Evolutionary conservation across 225 moss, liverwort and hornwort genomes (phyloP), one percentile per base, ranked within the genome.

Genomic region (Physcomitrellopsis africana): DNA sequence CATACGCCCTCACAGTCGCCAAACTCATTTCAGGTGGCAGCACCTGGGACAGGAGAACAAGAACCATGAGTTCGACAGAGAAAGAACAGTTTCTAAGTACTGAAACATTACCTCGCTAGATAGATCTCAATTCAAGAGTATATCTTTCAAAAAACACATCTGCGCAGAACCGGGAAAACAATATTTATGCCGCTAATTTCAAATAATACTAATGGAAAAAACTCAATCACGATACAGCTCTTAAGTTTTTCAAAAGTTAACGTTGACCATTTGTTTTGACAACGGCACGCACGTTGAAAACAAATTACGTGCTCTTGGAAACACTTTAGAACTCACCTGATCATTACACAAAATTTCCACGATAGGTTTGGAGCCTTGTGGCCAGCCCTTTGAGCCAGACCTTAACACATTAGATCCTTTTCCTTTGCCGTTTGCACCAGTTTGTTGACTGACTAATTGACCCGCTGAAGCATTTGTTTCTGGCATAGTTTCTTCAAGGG

Each of bases 21-120:
- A 95, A 81, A 79, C 95, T 95, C 95, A 95, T 93, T 6, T 95
- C 93, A 57, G 93, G 89, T 5, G 86, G 86, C 60, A 95, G 80
- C 14, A 93, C 91, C 95, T 95, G 86, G 57, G 76, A 37, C 43
- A 57, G 10, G 49, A 48, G 24, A 68, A 29, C 52, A 3, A 52
- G 14, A 69, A 68, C 24, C 64, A 75, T 64, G 9, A 75, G 8
- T 3, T 42, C 37, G 42, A 7, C 46, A 2, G 3, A 57, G 9
- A 24, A 26, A 68, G 67, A 49, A 13, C 56, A 57, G 29, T 18
- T 29, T 51, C 42, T 23, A 7, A 17, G 23, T 16, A 63, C 32
- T 56, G 8, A 23, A 70, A 52, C 22, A 48, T 48, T 60, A 32
- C 14, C 13, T 13, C 29, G 19, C 19, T 14, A 6, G 32, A 73